Evolutionary conservation across 768 basidiomycete species (phyloP).

Genomic region (Tremella fuciformis): DNA sequence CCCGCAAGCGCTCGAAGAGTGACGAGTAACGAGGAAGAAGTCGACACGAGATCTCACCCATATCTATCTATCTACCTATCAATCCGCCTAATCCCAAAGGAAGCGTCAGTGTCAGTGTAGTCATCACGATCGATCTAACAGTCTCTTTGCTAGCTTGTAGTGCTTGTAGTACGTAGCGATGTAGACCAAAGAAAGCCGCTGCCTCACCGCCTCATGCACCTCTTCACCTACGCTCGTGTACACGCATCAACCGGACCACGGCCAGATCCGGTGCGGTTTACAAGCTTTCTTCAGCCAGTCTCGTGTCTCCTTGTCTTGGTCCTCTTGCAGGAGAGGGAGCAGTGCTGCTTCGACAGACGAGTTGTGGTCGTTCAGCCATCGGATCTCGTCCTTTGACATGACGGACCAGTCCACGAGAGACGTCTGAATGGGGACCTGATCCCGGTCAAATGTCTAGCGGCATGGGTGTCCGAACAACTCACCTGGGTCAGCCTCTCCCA

Average conservation of each 20-base stretch:
- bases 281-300: slow-evolving; percentile 43
- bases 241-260: slow-evolving; percentile 27
- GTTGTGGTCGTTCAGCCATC: slow-evolving; percentile 70
- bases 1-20: slow-evolving; percentile 7
- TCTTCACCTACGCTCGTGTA: no score
- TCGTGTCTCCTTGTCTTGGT: slow-evolving; percentile 35
- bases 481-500: slow-evolving; percentile 78
- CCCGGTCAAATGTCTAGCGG: not conserved
- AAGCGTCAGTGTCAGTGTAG: no score
- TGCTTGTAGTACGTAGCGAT: no score
- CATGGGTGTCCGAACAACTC: not conserved
- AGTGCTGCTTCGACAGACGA: slow-evolving; percentile 32
- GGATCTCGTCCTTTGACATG: slow-evolving; percentile 78
- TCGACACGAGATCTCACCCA: not conserved
- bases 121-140: no score
- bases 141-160: no score
- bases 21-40: slow-evolving; percentile 2
- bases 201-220: no score
- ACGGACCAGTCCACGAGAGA: slow-evolving; percentile 79
- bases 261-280: slow-evolving; percentile 40
- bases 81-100: no score
- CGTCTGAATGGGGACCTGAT: slow-evolving; percentile 88
- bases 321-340: slow-evolving; percentile 33
- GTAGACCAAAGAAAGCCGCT: no score
- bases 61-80: no score